Base-by-base conservation (phyloP, 2,329 filamentous ascomycete species). In the Epichloe uncinata region DNA sequence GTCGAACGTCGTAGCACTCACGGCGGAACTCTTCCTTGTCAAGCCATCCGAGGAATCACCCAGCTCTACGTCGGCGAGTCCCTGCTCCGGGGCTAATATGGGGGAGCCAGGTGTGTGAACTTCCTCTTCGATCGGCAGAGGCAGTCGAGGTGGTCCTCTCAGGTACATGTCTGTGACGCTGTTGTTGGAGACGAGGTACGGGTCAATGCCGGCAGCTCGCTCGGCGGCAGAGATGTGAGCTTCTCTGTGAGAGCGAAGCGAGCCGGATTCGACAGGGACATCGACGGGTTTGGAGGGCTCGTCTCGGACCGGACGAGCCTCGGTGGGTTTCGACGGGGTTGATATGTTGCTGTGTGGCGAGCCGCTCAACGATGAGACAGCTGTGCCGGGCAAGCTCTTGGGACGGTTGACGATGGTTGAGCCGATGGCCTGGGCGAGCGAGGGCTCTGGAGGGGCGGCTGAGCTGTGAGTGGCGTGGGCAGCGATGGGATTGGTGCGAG, bases 121-220 rank as follows among this genome's bases (percentile, higher is more conserved):
- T 64, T 95, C 89, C 71, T 96, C 87, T 60, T 94, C 89, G 59
- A 97, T 96, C 49, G 91, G 90, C 52, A 97, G 78, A 52, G 91
- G 91, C 60, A 97, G 73, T 53, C 91, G 84, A 47, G 91, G 91
- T 43, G 91, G 91, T n/a, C 85, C 77, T 52, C 75, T 72, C 60
- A 78, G 68, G 60, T 82, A 83, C 70, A 82, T 76, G 57, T 80
- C 78, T 55, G 79, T 80, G 56, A 82, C 66, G 59, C 79, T 82
- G 65, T 67, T 76, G 54, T 74, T 75, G 50, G 73, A 67, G 46
- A 75, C 63, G 54, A 74, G 67, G 40, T 69, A 66, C 33, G 67
- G 58, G 43, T 77, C 71, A 54, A 67, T 47, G 63, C 49, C 56
- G 57, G 57, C 54, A 57, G 57, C 54, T 52, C 58, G 55, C 49